Base-by-base conservation (phyloP, 2,329 filamentous ascomycete genomes). In the Calonectria naviculata region DNA sequence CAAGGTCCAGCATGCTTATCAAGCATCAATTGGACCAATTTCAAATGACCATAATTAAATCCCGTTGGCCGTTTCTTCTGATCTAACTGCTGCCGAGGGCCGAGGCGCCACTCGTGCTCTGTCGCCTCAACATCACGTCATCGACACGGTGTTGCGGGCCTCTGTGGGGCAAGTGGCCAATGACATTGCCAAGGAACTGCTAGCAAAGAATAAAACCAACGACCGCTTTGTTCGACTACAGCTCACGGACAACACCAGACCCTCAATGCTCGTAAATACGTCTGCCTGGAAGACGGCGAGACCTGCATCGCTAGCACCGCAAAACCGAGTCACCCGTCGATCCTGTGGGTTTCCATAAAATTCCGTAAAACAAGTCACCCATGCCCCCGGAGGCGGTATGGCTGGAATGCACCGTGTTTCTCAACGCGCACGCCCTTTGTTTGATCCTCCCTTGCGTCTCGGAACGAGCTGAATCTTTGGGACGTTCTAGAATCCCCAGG, bases 361-460 rank as follows among this genome's bases (percentile, higher is more conserved):
- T 58, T 58, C 34, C 31, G 34, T 58, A 38, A 58, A 58, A 58
- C 52, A 38, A 58, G 49, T 36, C n/a, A 26, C 31, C 52, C 52
- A 38, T 24, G 52, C 52, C 52, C 52, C 24, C 10, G 52, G 52
- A 24, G 52, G 31, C 52, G 52, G 52, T 58, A 58, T 58, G 52
- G 13, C 21, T 26, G 52, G 52, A 58, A 58, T 38, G 52, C 21
- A 15, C 10, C 21, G 9, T 58, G 52, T 58, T 58, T 58, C 31
- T 58, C 52, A 24, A 38, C 24, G 31, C 10, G 31, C 34, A 38
- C 34, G 17, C 7, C 15, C 34, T 8, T 8, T 58, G 52, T 38
- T 58, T 58, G 52, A 58, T 38, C 31, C 52, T 38, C 52, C 52
- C 52, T 58, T 58, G 52, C 31, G 52, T 58, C 24, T 58, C 52